Evolutionary conservation across 352 stramenopile species (phyloP).

Genomic region (Pythium sp.): DNA sequence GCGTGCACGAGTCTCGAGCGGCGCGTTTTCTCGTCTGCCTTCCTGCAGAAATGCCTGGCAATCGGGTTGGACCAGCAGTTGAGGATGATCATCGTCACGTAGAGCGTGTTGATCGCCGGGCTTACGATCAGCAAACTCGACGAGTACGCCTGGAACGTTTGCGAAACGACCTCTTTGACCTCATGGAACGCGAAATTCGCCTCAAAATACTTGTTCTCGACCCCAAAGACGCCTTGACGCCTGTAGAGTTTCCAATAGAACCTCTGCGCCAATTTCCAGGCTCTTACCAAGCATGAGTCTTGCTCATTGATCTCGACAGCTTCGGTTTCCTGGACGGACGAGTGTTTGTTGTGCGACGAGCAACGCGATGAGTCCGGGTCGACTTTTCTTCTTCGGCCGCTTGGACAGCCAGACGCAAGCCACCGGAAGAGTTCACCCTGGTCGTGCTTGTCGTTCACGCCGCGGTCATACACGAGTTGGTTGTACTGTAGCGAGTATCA

Average conservation of each 20-base stretch:
- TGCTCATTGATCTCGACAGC: neutral
- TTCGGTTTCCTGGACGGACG: neutral
- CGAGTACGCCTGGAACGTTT: slow-evolving; percentile 6
- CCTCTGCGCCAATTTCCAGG: neutral
- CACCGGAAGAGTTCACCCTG: neutral
- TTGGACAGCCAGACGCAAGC: neutral
- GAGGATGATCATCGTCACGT: neutral
- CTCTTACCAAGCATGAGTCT: neutral
- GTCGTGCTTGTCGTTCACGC: slow-evolving; percentile 3
- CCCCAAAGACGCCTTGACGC: neutral
- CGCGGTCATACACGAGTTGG: neutral
- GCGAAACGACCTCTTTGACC: neutral
- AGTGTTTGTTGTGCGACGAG: neutral
- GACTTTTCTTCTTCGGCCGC: neutral
- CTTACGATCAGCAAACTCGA: neutral
- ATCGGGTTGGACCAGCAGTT: neutral
- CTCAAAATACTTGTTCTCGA: slow-evolving; percentile 5
- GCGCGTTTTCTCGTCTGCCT: neutral
- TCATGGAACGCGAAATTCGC: neutral
- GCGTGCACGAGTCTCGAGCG: neutral
- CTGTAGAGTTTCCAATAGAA: neutral
- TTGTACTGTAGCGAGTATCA: neutral
- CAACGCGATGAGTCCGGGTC: neutral
- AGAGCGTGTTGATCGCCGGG: slow-evolving; percentile 1
- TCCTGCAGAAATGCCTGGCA: neutral